phyloP scores from a whole-genome alignment of 352 stramenopile genomes.

The Globisporangium megalacanthum region DNA sequence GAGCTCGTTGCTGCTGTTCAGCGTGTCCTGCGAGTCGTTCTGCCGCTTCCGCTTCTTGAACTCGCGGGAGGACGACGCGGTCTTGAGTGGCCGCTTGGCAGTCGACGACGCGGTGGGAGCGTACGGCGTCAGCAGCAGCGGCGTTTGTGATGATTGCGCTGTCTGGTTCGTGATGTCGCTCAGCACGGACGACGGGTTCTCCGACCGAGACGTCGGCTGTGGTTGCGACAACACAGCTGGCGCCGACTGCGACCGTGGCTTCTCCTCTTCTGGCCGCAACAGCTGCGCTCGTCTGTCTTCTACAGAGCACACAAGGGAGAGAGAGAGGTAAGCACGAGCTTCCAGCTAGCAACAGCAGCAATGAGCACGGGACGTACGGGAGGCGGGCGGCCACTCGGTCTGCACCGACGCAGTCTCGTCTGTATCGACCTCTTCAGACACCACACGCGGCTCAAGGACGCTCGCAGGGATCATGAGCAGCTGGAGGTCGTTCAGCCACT shows the following conservation, averaged over 20 bases:
- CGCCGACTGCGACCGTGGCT: slow-evolving; percentile 10
- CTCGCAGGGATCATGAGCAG: slow-evolving; percentile 23
- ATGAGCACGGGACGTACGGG: not conserved
- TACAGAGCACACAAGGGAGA: not conserved
- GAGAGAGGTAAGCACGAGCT: not conserved
- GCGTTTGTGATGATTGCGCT: no score
- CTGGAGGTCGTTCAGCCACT: slow-evolving; percentile 64
- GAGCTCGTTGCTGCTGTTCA: slow-evolving; percentile 99
- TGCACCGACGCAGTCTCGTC: not conserved
- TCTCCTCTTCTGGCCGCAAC: slow-evolving; percentile 7
- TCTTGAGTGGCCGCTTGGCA: slow-evolving; percentile 7
- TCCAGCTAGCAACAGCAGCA: not conserved
- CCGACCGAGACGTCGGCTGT: slow-evolving; percentile 18
- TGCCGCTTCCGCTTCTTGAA: slow-evolving; percentile 96
- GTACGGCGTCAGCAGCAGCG: not conserved
- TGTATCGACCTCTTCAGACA: not conserved
- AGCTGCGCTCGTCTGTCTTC: not conserved
- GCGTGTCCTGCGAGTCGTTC: slow-evolving; percentile 89
- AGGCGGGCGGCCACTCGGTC: not conserved
- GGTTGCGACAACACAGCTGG: slow-evolving; percentile 9
- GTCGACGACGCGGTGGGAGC: not conserved
- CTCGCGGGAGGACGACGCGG: not conserved
- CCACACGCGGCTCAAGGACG: not conserved
- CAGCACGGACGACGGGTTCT: slow-evolving; percentile 21
- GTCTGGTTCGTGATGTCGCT: slow-evolving; percentile 65